Base-by-base conservation (phyloP, 1,139 yeast genomes). In the Candida smagusa region DNA sequence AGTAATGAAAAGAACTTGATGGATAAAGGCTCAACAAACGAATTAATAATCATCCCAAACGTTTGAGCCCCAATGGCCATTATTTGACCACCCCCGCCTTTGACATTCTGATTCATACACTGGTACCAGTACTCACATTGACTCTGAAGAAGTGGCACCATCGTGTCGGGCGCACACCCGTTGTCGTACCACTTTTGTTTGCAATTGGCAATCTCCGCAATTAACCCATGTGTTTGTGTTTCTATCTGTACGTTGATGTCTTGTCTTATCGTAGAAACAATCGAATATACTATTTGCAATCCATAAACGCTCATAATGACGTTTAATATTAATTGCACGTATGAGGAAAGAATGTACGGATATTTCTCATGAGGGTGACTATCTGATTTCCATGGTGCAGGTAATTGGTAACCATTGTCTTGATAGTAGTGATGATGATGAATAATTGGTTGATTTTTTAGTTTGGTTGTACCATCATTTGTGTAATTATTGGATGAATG, bases 1-100 rank as follows among this genome's bases (percentile, higher is more conserved):
- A 72, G 44, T 21, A 80, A 65, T 7, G 69, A 26, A 40, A 79
- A 68, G 12, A 83, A 77, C 51, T 81, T 76, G 26, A 71, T 53
- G 3, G 84, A 80, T 32, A 84, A 69, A 0, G 86, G 85, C 45
- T 81, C 85, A 12, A 82, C 66, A 42, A 83, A 67, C 0, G 83
- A 72, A 48, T 81, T 81, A n/a, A 82, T 44, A 8, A 82, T 65
- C 40, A 77, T 62, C 0, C 88, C 89, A 2, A 83, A 48, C 0
- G 84, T 78, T 41, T 78, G 78, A 0, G 87, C 86, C 55, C 81
- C 74, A 9, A 82, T 65, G 42, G 67, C 68, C 6, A 82, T 73
- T 39, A 63, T 63, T 38, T 69, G 63, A 27, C 77, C 60, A 53
- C 63, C 43, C 44, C 67, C 52, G 45, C 56, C 50, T 30, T 53